Conservation (phyloP, 331 rosid genomes). For the Rhamnella rubrinervis region DNA sequence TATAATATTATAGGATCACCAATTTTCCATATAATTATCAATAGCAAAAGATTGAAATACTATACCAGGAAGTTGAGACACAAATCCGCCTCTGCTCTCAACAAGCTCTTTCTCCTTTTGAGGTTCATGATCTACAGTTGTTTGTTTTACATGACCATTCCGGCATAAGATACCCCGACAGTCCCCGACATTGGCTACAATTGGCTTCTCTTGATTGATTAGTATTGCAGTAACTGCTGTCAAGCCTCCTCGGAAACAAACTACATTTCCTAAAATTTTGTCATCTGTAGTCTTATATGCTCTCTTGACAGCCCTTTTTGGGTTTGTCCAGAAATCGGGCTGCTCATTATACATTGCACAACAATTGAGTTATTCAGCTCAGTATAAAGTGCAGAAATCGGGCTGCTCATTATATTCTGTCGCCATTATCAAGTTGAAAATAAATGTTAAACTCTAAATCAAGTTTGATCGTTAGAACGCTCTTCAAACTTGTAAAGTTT, state of each 20-base stretch:
- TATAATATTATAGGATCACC: neutral
- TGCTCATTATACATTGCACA: conserved; percentile 27
- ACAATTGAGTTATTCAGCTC: neutral
- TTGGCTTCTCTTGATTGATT: conserved; percentile 43
- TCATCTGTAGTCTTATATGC: conserved; percentile 47
- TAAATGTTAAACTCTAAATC: no score
- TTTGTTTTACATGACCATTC: conserved; percentile 41
- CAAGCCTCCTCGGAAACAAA: conserved; percentile 53
- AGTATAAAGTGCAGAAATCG: neutral
- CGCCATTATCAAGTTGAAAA: no score
- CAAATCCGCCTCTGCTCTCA: conserved; percentile 63
- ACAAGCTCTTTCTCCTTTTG: conserved; percentile 48
- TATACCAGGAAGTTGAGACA: conserved; percentile 41
- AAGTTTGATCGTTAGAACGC: no score
- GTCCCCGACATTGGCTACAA: conserved; percentile 59
- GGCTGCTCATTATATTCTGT: no score
- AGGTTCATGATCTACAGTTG: conserved; percentile 57
- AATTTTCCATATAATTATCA: neutral
- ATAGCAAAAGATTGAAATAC: neutral
- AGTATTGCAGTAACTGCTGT: conserved; percentile 63
- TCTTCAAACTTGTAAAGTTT: no score
- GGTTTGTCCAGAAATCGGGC: conserved; percentile 57
- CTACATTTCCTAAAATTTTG: conserved; percentile 44
- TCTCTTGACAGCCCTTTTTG: conserved; percentile 47
- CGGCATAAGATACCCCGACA: conserved; percentile 51